These are phyloP conservation scores for Entrophospora sp. DNA, from an alignment of 192 early-diverging fungal species.

Conservation along the genomic window DNA sequence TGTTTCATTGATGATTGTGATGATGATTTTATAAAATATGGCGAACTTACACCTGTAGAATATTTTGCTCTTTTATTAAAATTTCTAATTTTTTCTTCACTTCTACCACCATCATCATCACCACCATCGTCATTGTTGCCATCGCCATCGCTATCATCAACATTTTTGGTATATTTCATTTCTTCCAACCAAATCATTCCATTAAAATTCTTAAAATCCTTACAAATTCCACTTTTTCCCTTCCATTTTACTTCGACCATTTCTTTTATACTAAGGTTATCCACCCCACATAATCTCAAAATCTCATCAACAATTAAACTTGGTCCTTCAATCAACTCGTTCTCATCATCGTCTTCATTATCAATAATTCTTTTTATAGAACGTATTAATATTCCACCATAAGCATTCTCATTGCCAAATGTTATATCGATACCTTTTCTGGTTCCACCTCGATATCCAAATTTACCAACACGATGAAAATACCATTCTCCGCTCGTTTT, in stretches of 20 bases:
- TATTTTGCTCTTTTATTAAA: background rate
- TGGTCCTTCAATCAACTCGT: conserved; percentile 26
- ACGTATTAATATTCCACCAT: conserved; percentile 27
- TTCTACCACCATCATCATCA: background rate
- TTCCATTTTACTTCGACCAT: conserved; percentile 15
- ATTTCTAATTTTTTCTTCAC: background rate
- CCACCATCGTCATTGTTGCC: too few species aligned
- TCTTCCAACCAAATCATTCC: background rate
- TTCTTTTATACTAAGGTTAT: background rate
- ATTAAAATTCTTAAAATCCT: conserved; percentile 1
- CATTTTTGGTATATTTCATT: background rate
- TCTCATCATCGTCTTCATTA: conserved; percentile 21
- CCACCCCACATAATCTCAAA: conserved; percentile 3
- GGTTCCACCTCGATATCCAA: conserved; percentile 27
- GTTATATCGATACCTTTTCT: conserved; percentile 29
- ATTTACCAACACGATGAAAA: conserved; percentile 23
- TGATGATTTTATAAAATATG: background rate
- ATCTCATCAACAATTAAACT: conserved; percentile 28
- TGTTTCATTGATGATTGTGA: background rate
- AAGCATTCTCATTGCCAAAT: conserved; percentile 23
- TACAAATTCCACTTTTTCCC: background rate
- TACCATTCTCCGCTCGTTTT: conserved; percentile 24
- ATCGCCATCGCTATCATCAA: background rate
- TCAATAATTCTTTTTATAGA: too few species aligned
- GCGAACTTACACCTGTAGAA: background rate